A percentile compares a stretch with the other conserved stretches of the same genome.
Conservation (phyloP, 1,284 basidiomycete genomes). For the Exsudoporus floridanus region DNA sequence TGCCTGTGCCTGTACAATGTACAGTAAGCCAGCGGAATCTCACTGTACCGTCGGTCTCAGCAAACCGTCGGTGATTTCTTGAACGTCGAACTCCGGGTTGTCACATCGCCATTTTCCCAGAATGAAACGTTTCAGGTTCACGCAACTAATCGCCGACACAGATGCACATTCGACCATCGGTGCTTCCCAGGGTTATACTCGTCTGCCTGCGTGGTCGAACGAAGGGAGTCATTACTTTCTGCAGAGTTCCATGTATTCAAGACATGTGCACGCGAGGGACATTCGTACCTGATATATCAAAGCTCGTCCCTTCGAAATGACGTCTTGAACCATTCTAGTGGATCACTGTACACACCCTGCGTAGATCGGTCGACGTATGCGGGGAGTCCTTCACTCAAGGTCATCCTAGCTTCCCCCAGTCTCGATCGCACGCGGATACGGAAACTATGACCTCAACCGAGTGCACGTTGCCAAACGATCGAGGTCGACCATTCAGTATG, state of each 20-base stretch:
- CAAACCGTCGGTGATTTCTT: not conserved
- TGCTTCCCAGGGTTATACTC: not conserved
- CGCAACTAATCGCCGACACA: not conserved
- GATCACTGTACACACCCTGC: not conserved
- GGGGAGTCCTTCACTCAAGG: not conserved
- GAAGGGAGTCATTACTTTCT: not conserved
- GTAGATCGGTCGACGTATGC: constrained; percentile 7
- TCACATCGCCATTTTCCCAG: constrained; percentile 1
- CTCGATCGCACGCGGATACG: constrained; percentile 9
- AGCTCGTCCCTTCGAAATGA: constrained; percentile 1
- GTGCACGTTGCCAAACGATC: constrained; percentile 10
- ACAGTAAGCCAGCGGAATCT: not conserved
- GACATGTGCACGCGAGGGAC: not conserved
- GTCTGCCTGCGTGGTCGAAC: not conserved
- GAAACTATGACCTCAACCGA: constrained; percentile 11
- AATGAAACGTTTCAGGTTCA: constrained; percentile 1
- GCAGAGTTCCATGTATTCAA: not conserved
- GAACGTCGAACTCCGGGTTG: too few species aligned
- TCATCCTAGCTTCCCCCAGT: not conserved
- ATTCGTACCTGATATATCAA: constrained; percentile 1
- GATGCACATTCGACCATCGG: not conserved
- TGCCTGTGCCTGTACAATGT: not conserved
- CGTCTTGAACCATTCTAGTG: constrained; percentile 8
- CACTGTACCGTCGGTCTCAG: not conserved
- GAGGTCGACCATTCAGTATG: constrained; percentile 4